Percentiles rank a stretch among this genome's conserved stretches.
phyloP scores from a whole-genome alignment of 805 yeast species.

The Komagataella populi region DNA sequence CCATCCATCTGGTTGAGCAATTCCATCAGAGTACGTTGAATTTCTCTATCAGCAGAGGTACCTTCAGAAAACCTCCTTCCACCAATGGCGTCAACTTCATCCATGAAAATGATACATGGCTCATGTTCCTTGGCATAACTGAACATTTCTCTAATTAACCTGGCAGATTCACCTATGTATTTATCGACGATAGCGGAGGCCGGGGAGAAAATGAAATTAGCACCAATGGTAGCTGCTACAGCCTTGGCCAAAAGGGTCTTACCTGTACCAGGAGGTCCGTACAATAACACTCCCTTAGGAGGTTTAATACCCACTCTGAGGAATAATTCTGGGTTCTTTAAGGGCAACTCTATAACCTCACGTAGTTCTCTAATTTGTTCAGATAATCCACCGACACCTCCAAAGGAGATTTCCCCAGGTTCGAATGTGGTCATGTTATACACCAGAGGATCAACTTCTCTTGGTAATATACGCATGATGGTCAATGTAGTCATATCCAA shows the following conservation, averaged over 20 bases:
- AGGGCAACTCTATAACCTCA: conserved; percentile 93
- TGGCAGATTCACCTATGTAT: conserved; percentile 95
- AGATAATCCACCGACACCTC: conserved; percentile 89
- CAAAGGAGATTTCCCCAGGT: conserved; percentile 93
- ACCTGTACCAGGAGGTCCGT: conserved; percentile 99
- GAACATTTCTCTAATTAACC: conserved; percentile 95
- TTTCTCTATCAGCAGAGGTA: conserved; percentile 96
- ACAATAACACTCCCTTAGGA: conserved; percentile 94
- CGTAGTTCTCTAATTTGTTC: conserved; percentile 94
- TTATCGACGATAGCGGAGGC: conserved; percentile 97
- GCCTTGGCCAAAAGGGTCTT: conserved; percentile 94
- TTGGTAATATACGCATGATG: conserved; percentile 91
- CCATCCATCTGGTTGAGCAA: conserved; percentile 97
- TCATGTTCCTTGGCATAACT: conserved; percentile 96
- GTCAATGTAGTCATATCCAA: conserved; percentile 96
- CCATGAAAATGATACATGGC: conserved; percentile 97
- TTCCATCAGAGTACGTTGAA: conserved; percentile 96
- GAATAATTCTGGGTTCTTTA: conserved; percentile 93
- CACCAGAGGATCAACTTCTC: conserved; percentile 96
- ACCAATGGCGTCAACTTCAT: conserved; percentile 97
- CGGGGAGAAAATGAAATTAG: conserved; percentile 95
- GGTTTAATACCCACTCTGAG: conserved; percentile 94
- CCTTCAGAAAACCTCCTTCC: conserved; percentile 97
- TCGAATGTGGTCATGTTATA: conserved; percentile 97
- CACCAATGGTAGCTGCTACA: conserved; percentile 97